Evolutionary conservation across 208 protist genomes (phyloP).

Genomic region (Leishmania tarentolae): DNA sequence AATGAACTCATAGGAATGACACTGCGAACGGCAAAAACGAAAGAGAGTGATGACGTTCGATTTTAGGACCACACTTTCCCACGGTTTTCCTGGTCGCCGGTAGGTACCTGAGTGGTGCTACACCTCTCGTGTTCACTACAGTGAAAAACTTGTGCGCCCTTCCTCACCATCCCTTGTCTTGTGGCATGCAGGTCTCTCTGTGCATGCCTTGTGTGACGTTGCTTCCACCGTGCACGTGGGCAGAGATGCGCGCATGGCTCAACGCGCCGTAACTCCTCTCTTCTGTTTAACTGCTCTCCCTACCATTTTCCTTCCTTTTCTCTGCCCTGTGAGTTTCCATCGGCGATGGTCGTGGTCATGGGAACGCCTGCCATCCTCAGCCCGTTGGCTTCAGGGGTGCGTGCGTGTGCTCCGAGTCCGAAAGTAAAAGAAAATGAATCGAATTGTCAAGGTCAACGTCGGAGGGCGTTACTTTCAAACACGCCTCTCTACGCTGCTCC

Average conservation of each 20-base stretch:
- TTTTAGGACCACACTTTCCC: neutral
- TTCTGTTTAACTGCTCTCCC: neutral
- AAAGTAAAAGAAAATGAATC: constrained; percentile 19
- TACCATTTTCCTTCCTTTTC: neutral
- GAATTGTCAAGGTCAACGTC: constrained; percentile 65
- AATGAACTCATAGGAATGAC: neutral
- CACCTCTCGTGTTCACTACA: neutral
- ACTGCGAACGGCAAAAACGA: neutral
- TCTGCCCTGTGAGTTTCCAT: neutral
- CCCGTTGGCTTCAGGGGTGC: neutral
- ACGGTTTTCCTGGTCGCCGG: neutral
- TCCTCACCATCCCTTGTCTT: constrained; percentile 5
- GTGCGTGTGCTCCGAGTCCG: neutral
- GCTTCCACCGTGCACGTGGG: neutral
- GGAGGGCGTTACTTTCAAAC: constrained; percentile 76
- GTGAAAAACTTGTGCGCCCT: neutral
- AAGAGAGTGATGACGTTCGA: neutral
- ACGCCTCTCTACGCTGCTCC: constrained; percentile 58
- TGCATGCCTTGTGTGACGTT: neutral
- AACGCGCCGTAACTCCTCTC: neutral
- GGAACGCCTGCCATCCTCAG: neutral
- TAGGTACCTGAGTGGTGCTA: neutral
- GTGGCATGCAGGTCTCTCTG: neutral
- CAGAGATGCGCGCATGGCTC: neutral
- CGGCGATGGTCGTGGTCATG: neutral